Base-by-base conservation (phyloP, 2,329 filamentous ascomycete species). In the Westerdykella ornata region DNA sequence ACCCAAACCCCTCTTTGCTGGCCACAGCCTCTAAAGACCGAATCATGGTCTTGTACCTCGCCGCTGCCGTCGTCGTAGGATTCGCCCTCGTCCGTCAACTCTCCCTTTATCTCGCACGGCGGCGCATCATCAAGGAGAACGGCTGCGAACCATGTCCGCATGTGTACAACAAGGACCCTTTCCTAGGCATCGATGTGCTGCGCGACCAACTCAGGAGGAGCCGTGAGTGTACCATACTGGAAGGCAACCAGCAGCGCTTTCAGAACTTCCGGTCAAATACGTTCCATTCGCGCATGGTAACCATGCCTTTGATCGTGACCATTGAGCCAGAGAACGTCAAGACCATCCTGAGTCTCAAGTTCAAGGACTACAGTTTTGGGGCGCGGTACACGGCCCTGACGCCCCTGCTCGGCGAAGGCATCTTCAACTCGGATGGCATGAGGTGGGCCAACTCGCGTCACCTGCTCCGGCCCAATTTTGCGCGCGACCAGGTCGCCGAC, bases 401-500 rank as follows among this genome's bases (percentile, higher is more conserved):
- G 6, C 68, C 68, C 2, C 47, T 73, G 3, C 54, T 74, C 11
- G 71, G 71, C 5, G 51, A 65, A 30, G 70, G 69, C 46, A 67
- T 67, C 47, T 74, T 74, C 59, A 72, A 70, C 29, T 61, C 63
- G 12, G 69, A 74, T 47, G 72, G 72, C 29, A 61, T 63, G 33
- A 49, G 49, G 14, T 68, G 66, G 65, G 54, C 60, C 9, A 61
- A 65, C 37, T 63, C 59, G 15, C 59, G 72, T 8, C 68, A 72
- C 19, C 64, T 74, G 47, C 65, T 83, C 12, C 66, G 75, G 16
- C 75, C 76, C 1, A 74, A 75, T 45, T 79, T 78, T 48, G 68
- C 65, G 1, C 63, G 72, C 7, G 68, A 70, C 9, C 75, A 78
- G 47, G 68, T 79, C 8, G 71, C 69, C 4, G 72, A 79, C 52